Conservation (phyloP, 2,329 filamentous ascomycete species). For the Neofusicoccum sp. region DNA sequence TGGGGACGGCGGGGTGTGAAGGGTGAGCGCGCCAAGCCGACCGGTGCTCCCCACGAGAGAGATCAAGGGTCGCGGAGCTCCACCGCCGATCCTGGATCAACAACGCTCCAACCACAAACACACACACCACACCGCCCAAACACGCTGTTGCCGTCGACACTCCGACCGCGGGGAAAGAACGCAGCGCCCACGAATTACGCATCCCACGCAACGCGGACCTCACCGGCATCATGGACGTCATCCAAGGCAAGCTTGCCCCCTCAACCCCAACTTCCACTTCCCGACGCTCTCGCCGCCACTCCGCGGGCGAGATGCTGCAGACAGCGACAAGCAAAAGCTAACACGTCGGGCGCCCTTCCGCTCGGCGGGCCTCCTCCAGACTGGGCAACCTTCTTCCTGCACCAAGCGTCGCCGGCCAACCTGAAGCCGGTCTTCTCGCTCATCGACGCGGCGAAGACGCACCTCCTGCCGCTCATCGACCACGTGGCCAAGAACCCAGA, state of each 20-base stretch:
- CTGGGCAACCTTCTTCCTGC: slow-evolving; percentile 17
- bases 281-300: not conserved
- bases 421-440: not conserved
- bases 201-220: not conserved
- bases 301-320: too few relatives aligned
- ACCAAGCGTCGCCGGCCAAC: not conserved
- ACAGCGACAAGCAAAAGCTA: too few relatives aligned
- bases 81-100: slow-evolving; percentile 20
- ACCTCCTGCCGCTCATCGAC: slow-evolving; percentile 37
- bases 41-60: not conserved
- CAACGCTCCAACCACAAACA: slow-evolving; percentile 11
- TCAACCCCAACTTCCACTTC: not conserved
- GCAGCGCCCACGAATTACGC: not conserved
- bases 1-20: not conserved
- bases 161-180: slow-evolving; percentile 4
- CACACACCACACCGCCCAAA: slow-evolving; percentile 13
- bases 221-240: slow-evolving; percentile 23
- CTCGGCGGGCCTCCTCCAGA: not conserved
- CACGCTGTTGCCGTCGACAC: not conserved
- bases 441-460: slow-evolving; percentile 30
- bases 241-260: slow-evolving; percentile 20
- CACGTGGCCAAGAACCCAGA: slow-evolving; percentile 44
- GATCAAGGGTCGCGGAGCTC: slow-evolving; percentile 5
- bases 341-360: not conserved
- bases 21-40: not conserved